Evolutionary conservation across 495 filamentous ascomycete species (phyloP).

Genomic region (Penicillium arizonense): DNA sequence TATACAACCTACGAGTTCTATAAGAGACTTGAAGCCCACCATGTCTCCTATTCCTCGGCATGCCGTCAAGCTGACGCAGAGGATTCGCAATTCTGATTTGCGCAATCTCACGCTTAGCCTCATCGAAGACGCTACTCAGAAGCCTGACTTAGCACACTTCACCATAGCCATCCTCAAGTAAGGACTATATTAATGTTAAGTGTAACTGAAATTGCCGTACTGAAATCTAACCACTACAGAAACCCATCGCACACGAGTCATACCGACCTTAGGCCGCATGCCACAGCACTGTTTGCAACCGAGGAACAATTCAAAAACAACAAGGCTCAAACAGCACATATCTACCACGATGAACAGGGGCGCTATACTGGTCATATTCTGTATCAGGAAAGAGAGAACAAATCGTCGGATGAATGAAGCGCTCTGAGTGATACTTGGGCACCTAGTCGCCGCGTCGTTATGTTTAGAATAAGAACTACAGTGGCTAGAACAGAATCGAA

Average conservation of each 20-base stretch:
- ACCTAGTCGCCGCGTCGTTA: not conserved
- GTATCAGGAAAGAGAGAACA: constrained; percentile 15
- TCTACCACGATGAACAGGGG: constrained; percentile 16
- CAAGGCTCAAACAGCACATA: constrained; percentile 13
- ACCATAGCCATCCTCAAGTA: constrained; percentile 18
- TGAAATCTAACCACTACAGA: constrained; percentile 13
- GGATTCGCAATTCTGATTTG: constrained; percentile 13
- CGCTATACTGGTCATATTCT: constrained; percentile 14
- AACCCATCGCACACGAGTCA: constrained; percentile 19
- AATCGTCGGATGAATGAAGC: constrained; percentile 15
- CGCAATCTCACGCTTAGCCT: constrained; percentile 14
- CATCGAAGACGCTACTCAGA: constrained; percentile 16
- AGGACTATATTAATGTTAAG: constrained; percentile 2
- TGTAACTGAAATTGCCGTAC: not conserved
- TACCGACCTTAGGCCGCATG: constrained; percentile 14
- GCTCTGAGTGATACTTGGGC: not conserved
- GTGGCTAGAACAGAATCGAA: not conserved
- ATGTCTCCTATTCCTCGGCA: constrained; percentile 17
- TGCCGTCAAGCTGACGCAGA: constrained; percentile 13
- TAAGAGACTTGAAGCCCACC: constrained; percentile 3
- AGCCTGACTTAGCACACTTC: constrained; percentile 18
- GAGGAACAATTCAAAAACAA: constrained; percentile 18
- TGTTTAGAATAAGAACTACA: not conserved
- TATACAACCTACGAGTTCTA: not conserved
- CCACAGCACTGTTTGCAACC: constrained; percentile 16